Evolutionary conservation across 2,329 filamentous ascomycete genomes (phyloP).

Genomic region (Hypomyces perniciosus): DNA sequence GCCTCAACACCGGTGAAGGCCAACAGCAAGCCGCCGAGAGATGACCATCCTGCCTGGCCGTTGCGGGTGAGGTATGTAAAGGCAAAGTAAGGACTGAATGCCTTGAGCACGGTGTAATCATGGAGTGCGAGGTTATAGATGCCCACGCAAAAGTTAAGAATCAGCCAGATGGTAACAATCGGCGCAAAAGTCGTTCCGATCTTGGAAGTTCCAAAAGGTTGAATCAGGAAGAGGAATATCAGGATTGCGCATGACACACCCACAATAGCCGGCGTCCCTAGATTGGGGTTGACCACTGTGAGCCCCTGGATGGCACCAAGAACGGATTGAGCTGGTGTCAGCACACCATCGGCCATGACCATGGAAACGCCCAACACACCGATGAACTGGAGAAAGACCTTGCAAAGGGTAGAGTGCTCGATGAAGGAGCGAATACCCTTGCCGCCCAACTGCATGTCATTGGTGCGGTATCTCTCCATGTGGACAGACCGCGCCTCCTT

Average conservation of each 20-base stretch:
- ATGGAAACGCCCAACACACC: constrained; percentile 62
- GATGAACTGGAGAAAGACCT: constrained; percentile 51
- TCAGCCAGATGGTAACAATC: constrained; percentile 61
- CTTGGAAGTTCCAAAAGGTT: constrained; percentile 58
- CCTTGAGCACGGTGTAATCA: constrained; percentile 49
- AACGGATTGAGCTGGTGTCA: constrained; percentile 65
- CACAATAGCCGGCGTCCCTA: constrained; percentile 52
- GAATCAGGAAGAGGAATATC: constrained; percentile 55
- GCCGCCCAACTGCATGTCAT: constrained; percentile 48
- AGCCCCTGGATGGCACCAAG: constrained; percentile 63
- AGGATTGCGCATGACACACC: constrained; percentile 61
- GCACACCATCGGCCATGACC: constrained; percentile 60
- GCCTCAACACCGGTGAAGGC: constrained; percentile 76
- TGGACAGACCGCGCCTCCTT: constrained; percentile 48
- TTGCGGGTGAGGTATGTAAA: constrained; percentile 56
- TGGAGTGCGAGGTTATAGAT: constrained; percentile 54
- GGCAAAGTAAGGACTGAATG: constrained; percentile 54
- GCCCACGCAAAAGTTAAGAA: constrained; percentile 56
- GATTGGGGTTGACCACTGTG: constrained; percentile 50
- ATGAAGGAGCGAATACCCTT: constrained; percentile 49
- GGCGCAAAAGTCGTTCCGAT: constrained; percentile 58
- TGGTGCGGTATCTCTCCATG: constrained; percentile 52
- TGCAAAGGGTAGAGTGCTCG: constrained; percentile 49
- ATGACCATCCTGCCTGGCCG: constrained; percentile 54
- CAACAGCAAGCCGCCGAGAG: constrained; percentile 64